Base-by-base conservation (phyloP, 2,329 filamentous ascomycete species). In the Venturia pyrina region DNA sequence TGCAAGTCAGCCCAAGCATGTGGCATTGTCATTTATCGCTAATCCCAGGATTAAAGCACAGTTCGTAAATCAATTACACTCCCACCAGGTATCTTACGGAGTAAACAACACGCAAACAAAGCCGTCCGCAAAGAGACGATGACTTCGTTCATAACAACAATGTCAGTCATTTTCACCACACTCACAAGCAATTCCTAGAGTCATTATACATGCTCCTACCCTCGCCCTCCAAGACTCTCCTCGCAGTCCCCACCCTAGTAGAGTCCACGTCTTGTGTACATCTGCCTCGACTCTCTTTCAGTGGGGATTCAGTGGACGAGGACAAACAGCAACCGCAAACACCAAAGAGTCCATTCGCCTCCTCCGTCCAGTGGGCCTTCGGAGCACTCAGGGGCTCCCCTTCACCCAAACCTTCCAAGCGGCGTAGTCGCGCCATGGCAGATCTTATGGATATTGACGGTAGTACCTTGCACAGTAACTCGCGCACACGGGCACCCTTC, bases 401-500 rank as follows among this genome's bases (percentile, higher is more conserved):
- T 21, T 48, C 37, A 61, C 53, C 50, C n/a, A 66, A 6, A n/a
- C 19, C 62, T 19, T 41, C 62, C 19, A 32, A 66, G 40, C 62
- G 28, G 21, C 44, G 32, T n/a, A 56, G 34, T 57, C 46, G 17
- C 46, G 61, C 53, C 28, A 37, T 32, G 56, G n/a, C 40, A 53
- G 59, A 37, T 34, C 44, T 53, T 34, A 66, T 37, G 41, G 21
- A 62, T 59, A 41, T 43, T 60, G 43, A 46, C 40, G 24, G 7
- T 32, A 53, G 24, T 48, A 60, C 63, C 11, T 32, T 44, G 21
- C 63, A 57, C 41, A 63, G 91, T 71, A 95, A 95, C 80, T 88
- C 92, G 76, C 89, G 92, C 73, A 91, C 90, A 71, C 87, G 90
- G 77, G 92, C 90, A 73, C 90, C 95, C 71, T 98, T 98, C 82